A percentile compares a stretch with the other conserved stretches of the same genome.
Evolutionary conservation across 2,329 filamentous ascomycete species (phyloP).

Genomic region (Akanthomyces muscarius): DNA sequence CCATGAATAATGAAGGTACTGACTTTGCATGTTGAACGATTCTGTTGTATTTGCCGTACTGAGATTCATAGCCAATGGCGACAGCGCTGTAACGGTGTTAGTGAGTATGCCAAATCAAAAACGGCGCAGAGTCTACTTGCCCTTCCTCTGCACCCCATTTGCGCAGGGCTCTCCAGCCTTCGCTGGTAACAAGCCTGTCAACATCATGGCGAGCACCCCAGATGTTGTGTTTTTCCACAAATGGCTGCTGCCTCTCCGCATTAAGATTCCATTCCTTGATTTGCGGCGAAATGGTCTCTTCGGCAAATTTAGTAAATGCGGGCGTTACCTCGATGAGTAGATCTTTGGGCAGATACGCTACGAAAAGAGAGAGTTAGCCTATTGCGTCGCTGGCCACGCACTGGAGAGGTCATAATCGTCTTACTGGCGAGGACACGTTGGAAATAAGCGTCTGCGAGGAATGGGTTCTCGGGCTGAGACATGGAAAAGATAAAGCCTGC

Average conservation of each 20-base stretch:
- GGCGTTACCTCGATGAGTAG: neutral
- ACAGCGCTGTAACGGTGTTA: constrained; percentile 9
- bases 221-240: constrained; percentile 17
- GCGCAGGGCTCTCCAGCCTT: constrained; percentile 17
- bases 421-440: neutral
- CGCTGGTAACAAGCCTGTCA: constrained; percentile 18
- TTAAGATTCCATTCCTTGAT: constrained; percentile 17
- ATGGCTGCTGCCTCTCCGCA: constrained; percentile 17
- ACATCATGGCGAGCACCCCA: constrained; percentile 18
- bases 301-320: neutral
- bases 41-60: constrained; percentile 16
- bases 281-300: constrained; percentile 8
- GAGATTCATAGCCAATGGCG: constrained; percentile 14
- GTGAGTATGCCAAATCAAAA: neutral
- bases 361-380: neutral
- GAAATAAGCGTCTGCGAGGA: constrained; percentile 12
- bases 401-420: neutral
- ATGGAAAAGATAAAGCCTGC: constrained; percentile 16
- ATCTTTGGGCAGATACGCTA: constrained; percentile 14
- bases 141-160: constrained; percentile 17
- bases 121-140: neutral
- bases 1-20: neutral
- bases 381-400: too few relatives aligned
- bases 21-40: constrained; percentile 17
- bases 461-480: constrained; percentile 11